Evolutionary conservation across 1,284 basidiomycete genomes (phyloP), one percentile per base, ranked within the genome.

Genomic region (Fomitopsis palustris): DNA sequence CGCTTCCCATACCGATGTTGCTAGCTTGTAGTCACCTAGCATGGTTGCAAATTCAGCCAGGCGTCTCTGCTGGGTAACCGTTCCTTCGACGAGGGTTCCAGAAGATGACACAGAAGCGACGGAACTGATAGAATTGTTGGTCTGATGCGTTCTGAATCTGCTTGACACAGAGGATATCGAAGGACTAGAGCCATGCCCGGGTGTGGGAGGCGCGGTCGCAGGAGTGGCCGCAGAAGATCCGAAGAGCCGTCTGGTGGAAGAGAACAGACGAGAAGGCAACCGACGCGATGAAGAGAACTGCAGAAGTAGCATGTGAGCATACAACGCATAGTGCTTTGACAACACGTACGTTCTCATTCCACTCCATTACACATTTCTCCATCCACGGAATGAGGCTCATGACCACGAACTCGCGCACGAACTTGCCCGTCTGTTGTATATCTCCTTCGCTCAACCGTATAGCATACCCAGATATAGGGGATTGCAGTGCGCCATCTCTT

Each of bases 11-110:
- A 96, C 87, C 16, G 78, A 76, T 1, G 85, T 80, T 0, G 96
- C 96, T 41, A 96, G 81, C 65, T 92, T 93, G 72, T 89, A 87
- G 76, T 99, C 96, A 1, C 93, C 88, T 0, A 98, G 77, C 65
- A 96, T 88, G 53, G 97, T 97, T 1, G 95, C 90, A 74, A 98
- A 96, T 72, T 99, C 97, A 9, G 95, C 96, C 2, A 99, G 78
- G n/a, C 96, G 83, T 54, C 88, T 81, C 61, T 88, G 86, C 66
- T 90, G 90, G n/a, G 85, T 80, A 9, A 84, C 69, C 4, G 49
- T 58, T 16, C 62, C 58, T 0, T 64, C 68, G 10, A 62, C 66
- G 39, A 81, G 29, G 78, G 81, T 57, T 71, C 68, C 55, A 53
- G 67, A 19, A n/a, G 61, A 70, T 33, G 61, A 57, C 21, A 64